Evolutionary conservation across 192 early-diverging fungal species (phyloP).

Genomic region (Chytriomyces sp.): DNA sequence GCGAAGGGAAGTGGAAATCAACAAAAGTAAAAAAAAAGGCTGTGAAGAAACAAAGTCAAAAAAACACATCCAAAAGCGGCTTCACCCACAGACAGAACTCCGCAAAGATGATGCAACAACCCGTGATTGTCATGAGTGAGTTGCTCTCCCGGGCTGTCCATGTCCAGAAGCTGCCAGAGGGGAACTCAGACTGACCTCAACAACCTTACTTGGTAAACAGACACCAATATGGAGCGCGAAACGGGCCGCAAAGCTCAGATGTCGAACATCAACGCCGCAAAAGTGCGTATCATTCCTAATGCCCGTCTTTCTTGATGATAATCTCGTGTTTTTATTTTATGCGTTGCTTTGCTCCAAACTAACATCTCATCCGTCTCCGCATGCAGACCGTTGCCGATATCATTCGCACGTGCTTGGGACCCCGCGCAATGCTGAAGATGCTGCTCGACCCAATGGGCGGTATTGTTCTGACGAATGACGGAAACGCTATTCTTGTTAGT

Average conservation of each 20-base stretch:
- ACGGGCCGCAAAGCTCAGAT: conserved; percentile 94
- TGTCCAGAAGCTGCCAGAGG: neutral
- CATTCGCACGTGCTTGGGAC: conserved; percentile 97
- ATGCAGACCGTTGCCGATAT: conserved; percentile 93
- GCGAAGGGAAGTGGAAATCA: too few relatives aligned
- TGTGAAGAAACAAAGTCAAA: too few relatives aligned
- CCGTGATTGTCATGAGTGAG: conserved; percentile 88
- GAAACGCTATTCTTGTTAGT: conserved; percentile 88
- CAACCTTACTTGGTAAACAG: conserved; percentile 20
- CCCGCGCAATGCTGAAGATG: conserved; percentile 99
- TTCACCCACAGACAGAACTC: neutral
- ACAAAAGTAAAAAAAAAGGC: too few relatives aligned
- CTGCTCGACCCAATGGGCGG: conserved; percentile 99
- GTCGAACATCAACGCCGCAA: conserved; percentile 97
- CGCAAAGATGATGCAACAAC: conserved; percentile 73
- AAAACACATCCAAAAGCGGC: neutral
- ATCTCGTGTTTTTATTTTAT: conserved; percentile 86
- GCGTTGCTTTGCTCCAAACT: conserved; percentile 1
- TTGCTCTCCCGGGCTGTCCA: conserved; percentile 10
- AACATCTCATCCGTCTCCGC: neutral
- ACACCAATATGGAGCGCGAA: conserved; percentile 81
- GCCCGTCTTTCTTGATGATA: conserved; percentile 94
- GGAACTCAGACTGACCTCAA: neutral
- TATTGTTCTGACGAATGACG: conserved; percentile 97
- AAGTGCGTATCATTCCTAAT: conserved; percentile 63